Evolutionary conservation across 352 stramenopile species (phyloP).

Genomic region (Globisporangium mamillatum): DNA sequence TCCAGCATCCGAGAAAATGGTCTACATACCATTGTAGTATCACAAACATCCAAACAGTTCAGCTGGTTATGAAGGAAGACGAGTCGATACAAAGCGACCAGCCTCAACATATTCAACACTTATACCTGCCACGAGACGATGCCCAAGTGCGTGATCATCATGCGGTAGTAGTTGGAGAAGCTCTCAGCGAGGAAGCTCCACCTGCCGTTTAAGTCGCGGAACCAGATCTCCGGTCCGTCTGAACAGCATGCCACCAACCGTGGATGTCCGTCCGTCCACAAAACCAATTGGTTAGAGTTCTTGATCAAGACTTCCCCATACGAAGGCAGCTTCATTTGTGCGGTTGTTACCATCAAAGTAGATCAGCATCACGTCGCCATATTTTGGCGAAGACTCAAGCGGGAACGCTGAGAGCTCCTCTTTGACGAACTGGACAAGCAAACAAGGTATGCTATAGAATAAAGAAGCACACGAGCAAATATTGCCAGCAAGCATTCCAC

Average conservation of each 20-base stretch:
- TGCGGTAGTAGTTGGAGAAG: constrained; percentile 79
- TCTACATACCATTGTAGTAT: constrained; percentile 17
- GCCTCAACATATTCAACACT: not conserved
- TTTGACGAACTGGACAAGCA: constrained; percentile 15
- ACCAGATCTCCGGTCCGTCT: constrained; percentile 64
- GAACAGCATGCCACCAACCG: not conserved
- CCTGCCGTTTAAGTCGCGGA: constrained; percentile 45
- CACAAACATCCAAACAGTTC: not conserved
- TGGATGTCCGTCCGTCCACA: too few relatives aligned
- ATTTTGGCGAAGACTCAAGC: constrained; percentile 53
- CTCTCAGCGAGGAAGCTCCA: constrained; percentile 72
- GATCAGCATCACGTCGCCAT: constrained; percentile 57
- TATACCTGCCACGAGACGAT: constrained; percentile 76
- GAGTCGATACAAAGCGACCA: not conserved
- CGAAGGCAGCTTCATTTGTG: not conserved
- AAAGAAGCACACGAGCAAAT: not conserved
- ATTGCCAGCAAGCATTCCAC: not conserved
- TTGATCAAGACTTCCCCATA: too few relatives aligned
- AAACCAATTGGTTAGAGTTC: too few relatives aligned
- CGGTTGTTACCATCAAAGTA: constrained; percentile 29
- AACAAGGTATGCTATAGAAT: not conserved
- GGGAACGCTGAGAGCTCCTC: constrained; percentile 38
- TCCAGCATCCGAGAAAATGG: constrained; percentile 58
- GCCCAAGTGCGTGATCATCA: constrained; percentile 75
- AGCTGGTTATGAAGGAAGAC: not conserved